Base-by-base conservation (phyloP, 768 basidiomycete genomes). In the Wakefieldia striispora region DNA sequence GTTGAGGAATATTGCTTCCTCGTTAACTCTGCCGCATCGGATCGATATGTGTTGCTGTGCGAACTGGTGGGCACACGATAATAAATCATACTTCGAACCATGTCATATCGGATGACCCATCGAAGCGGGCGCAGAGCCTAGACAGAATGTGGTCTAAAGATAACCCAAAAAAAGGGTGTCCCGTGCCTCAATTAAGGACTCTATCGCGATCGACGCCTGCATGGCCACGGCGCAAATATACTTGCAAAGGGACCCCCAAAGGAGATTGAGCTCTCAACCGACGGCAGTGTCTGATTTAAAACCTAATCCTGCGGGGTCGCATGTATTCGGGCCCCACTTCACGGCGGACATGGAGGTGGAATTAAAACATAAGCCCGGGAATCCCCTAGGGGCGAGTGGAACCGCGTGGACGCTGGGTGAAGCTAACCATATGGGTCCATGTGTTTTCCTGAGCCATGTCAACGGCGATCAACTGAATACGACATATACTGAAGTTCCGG, bases 201-300 rank as follows among this genome's bases (percentile, higher is more conserved):
- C 40, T 63, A 58, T 63, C 63, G 61, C 63, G 66, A 67, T 67
- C 61, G 67, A 63, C 67, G 56, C 42, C 51, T 36, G 35, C 23
- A 17, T 45, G 51, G 43, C 53, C 45, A 56, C 42, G 48, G 47
- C 55, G 45, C 27, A 51, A 27, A 27, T 29, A 61, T 47, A 57
- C 52, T 27, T 27, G 6, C 8, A 7, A 49, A 50, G 79, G 74
- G 68, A 76, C 8, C 75, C 17, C 74, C 3, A 77, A 40, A 78
- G 78, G 43, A 79, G 84, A 21, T 81, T 81, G 61, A 62, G 26
- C 76, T 79, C 82, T 84, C 62, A 81, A 78, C 62, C 62, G 70
- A 23, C 72, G 77, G 37, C 44, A 46, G 36, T 37, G 31, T 17
- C 10, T 36, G 49, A 16, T 51, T 43, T 37, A 43, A 53, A 51